These are phyloP conservation scores for Dactylellina haptotyla DNA, from an alignment of 2,329 filamentous ascomycete species.

Conservation along the genomic window DNA sequence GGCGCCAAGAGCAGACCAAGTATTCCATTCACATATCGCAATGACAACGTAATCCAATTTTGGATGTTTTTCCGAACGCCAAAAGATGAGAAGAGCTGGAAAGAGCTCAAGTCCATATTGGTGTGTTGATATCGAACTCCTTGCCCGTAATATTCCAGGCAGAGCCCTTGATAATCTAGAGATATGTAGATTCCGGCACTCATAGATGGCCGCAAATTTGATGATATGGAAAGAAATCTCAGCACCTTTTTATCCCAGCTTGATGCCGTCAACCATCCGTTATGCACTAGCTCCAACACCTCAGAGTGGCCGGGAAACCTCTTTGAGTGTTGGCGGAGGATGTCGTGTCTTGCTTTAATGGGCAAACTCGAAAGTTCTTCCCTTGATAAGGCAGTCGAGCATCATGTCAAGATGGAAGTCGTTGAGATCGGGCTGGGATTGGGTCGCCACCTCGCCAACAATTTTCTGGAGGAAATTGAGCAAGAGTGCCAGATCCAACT, in stretches of 20 bases:
- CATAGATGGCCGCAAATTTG: not conserved
- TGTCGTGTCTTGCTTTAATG: not conserved
- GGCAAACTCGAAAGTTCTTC: not conserved
- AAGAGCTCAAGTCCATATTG: not conserved
- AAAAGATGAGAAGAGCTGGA: not conserved
- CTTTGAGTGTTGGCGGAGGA: not conserved
- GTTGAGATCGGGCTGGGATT: not conserved
- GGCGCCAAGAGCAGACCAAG: too few species aligned
- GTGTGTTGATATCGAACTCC: not conserved
- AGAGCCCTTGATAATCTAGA: not conserved
- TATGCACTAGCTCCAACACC: not conserved
- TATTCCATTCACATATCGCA: not conserved
- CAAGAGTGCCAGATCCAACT: not conserved
- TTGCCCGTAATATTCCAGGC: not conserved
- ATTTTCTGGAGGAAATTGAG: not conserved
- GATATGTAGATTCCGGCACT: not conserved
- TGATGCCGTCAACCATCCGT: not conserved
- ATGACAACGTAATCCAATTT: not conserved
- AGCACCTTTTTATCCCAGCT: not conserved
- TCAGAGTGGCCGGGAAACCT: not conserved
- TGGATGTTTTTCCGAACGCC: not conserved
- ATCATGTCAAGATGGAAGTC: not conserved
- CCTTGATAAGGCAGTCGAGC: not conserved
- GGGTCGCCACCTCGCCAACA: not conserved
- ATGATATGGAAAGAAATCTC: not conserved